These are phyloP conservation scores for Sonneratia caseolaris DNA, from an alignment of 345 rosid genomes.

Conservation along the genomic window DNA sequence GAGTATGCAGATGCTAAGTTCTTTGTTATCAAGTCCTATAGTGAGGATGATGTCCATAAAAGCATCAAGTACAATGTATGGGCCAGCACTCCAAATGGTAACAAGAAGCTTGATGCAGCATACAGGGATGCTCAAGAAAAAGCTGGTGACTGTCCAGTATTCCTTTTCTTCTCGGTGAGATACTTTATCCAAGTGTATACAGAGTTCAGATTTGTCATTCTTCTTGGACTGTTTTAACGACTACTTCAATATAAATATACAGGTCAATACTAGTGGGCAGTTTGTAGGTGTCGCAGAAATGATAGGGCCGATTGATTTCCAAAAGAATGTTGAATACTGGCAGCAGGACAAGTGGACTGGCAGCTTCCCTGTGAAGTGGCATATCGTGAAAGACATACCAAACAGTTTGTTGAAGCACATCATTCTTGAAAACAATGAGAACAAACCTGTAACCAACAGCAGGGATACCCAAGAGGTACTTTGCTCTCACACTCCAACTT, in stretches of 20 bases:
- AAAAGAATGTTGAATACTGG: constrained; percentile 76
- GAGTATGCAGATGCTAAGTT: no score
- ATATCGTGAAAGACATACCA: constrained; percentile 76
- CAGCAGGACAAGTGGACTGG: constrained; percentile 91
- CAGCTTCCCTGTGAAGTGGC: constrained; percentile 80
- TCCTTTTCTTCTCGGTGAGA: no score
- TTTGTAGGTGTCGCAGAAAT: constrained; percentile 89
- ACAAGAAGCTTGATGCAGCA: no score
- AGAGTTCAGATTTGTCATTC: neutral
- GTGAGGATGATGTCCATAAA: no score
- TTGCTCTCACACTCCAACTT: neutral
- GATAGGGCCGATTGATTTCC: constrained; percentile 79
- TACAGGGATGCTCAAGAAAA: no score
- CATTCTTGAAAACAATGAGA: constrained; percentile 64
- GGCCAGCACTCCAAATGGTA: no score
- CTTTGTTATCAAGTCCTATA: no score
- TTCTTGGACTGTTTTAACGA: neutral
- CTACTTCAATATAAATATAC: neutral
- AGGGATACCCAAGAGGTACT: constrained; percentile 90
- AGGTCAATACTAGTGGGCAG: constrained; percentile 86
- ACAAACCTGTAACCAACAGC: constrained; percentile 83
- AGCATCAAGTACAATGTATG: no score
- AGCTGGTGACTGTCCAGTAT: no score
- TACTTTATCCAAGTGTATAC: neutral
- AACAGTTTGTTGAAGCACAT: constrained; percentile 74